A percentile compares a stretch with the other conserved stretches of the same genome.
Evolutionary conservation across 2,329 filamentous ascomycete species (phyloP).

Genomic region (Cercospora sp.): DNA sequence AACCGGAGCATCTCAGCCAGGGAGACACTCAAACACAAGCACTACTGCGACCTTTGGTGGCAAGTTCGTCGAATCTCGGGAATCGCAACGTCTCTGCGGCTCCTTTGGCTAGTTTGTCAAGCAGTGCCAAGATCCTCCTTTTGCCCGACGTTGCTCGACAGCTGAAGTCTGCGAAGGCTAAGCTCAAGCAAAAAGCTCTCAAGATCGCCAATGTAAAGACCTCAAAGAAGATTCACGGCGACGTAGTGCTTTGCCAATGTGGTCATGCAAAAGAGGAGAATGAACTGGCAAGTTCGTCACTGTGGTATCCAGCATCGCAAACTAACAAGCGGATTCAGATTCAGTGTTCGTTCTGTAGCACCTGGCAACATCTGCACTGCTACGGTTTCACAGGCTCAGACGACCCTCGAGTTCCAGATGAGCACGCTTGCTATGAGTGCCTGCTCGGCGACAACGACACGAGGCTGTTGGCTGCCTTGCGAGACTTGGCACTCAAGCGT

Average conservation of each 20-base stretch:
- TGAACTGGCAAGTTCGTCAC: slow-evolving; percentile 44
- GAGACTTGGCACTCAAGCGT: slow-evolving; percentile 30
- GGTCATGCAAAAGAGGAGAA: slow-evolving; percentile 43
- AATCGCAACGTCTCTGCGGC: not conserved
- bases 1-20: slow-evolving; percentile 35
- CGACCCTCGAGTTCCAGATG: slow-evolving; percentile 44
- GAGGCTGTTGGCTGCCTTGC: slow-evolving; percentile 17
- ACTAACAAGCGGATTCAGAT: slow-evolving; percentile 38
- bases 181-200: slow-evolving; percentile 23
- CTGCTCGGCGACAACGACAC: slow-evolving; percentile 36
- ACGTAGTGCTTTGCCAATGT: slow-evolving; percentile 46
- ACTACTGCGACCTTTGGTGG: not conserved
- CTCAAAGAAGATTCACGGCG: slow-evolving; percentile 15
- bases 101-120: not conserved
- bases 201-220: slow-evolving; percentile 21
- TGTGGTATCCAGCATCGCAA: not conserved
- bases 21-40: slow-evolving; percentile 38
- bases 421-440: slow-evolving; percentile 52
- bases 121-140: slow-evolving; percentile 15
- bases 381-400: slow-evolving; percentile 45
- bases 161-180: slow-evolving; percentile 15
- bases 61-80: not conserved
- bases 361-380: slow-evolving; percentile 50
- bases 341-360: slow-evolving; percentile 48
- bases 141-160: slow-evolving; percentile 17